Conservation (phyloP, 257 asterid genomes). For the Schizonepeta tenuifolia region DNA sequence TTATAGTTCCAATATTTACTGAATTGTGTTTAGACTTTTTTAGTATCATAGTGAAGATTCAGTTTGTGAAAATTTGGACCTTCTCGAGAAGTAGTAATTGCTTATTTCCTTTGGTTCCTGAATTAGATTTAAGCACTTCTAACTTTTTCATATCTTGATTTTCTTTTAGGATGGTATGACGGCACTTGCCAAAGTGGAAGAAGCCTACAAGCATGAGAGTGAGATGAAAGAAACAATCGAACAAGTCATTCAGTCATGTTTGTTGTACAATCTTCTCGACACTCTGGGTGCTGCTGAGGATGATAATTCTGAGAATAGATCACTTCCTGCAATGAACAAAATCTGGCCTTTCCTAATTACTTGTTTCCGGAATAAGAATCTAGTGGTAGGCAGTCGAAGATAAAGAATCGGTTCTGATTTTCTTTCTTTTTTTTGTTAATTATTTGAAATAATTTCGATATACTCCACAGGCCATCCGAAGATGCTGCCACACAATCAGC, state of each 20-base stretch:
- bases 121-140: neutral
- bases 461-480: slow-evolving; percentile 63
- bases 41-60: neutral
- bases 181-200: slow-evolving; percentile 82
- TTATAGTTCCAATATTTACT: slow-evolving; percentile 7
- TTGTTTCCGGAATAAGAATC: slow-evolving; percentile 79
- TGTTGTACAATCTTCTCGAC: slow-evolving; percentile 67
- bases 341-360: slow-evolving; percentile 92
- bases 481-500: slow-evolving; percentile 64
- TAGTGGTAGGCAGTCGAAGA: slow-evolving; percentile 53
- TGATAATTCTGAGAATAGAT: slow-evolving; percentile 74
- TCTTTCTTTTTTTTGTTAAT: neutral
- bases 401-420: neutral
- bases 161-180: slow-evolving; percentile 66
- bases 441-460: neutral
- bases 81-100: neutral
- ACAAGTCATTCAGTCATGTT: slow-evolving; percentile 47
- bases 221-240: slow-evolving; percentile 69
- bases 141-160: neutral
- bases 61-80: neutral
- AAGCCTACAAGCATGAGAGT: slow-evolving; percentile 78
- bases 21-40: slow-evolving; percentile 1
- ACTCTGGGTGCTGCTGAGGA: slow-evolving; percentile 70
- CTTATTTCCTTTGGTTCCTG: no score
- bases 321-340: slow-evolving; percentile 95